phyloP scores from a whole-genome alignment of 306 rosid species.

The Begonia loranthoides region DNA sequence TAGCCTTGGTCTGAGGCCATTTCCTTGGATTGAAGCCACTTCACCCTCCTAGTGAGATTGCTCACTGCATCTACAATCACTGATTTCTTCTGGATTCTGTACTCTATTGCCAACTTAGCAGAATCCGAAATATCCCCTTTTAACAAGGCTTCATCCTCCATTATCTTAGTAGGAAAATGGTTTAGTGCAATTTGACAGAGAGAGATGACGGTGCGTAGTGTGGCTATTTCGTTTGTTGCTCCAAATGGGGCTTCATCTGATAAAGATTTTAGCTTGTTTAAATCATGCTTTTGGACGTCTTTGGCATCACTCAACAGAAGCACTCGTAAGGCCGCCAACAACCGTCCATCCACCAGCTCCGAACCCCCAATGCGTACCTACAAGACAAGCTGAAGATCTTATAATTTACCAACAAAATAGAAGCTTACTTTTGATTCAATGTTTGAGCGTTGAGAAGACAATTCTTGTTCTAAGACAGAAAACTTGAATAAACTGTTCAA shows the following conservation, averaged over 20 bases:
- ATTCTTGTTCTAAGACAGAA: too few species aligned
- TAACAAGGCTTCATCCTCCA: conserved; percentile 70
- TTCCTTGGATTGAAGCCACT: conserved; percentile 46
- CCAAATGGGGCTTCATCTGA: conserved; percentile 81
- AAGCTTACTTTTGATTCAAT: too few species aligned
- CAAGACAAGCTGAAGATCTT: background rate
- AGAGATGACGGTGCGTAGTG: conserved; percentile 57
- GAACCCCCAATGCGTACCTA: conserved; percentile 80
- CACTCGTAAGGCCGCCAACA: conserved; percentile 74
- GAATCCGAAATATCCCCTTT: conserved; percentile 42
- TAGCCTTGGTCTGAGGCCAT: conserved; percentile 27
- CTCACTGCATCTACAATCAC: conserved; percentile 59
- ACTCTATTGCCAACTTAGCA: conserved; percentile 56
- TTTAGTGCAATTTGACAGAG: conserved; percentile 75
- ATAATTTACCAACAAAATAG: background rate
- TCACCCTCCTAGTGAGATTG: conserved; percentile 67
- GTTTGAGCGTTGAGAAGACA: too few species aligned
- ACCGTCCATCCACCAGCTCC: conserved; percentile 65
- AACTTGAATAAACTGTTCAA: too few species aligned
- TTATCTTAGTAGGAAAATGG: conserved; percentile 84
- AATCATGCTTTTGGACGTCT: conserved; percentile 41
- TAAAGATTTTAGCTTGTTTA: conserved; percentile 45
- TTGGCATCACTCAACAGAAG: conserved; percentile 38
- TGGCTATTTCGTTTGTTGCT: conserved; percentile 52
- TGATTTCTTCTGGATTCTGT: conserved; percentile 76